These are phyloP conservation scores for Oldenlandia corymbosa DNA, from an alignment of 257 asterid species.

Conservation along the genomic window DNA sequence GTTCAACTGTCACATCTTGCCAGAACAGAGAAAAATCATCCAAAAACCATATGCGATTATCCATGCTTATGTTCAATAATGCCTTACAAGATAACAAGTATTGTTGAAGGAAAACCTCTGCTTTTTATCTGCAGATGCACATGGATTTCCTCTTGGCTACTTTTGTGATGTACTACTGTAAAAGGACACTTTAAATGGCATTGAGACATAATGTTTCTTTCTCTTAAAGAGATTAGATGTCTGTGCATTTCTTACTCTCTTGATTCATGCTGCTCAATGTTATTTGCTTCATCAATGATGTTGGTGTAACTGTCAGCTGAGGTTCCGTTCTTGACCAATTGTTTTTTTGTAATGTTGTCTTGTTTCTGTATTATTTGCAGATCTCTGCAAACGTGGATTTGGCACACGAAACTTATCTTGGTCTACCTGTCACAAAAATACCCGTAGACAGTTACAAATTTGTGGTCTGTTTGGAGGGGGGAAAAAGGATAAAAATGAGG, in stretches of 20 bases:
- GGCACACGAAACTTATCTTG: slow-evolving; percentile 20
- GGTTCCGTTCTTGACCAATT: neutral
- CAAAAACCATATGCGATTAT: neutral
- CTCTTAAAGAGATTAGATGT: neutral
- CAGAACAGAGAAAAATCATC: neutral
- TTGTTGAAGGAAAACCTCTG: neutral
- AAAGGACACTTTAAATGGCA: neutral
- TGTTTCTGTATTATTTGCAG: slow-evolving; percentile 18
- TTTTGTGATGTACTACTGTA: neutral
- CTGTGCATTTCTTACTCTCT: neutral
- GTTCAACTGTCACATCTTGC: neutral
- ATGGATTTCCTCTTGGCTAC: neutral
- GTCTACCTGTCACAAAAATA: slow-evolving; percentile 15
- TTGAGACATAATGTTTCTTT: neutral
- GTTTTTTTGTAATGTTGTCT: neutral
- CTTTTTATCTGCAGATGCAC: neutral
- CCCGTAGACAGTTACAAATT: slow-evolving; percentile 42
- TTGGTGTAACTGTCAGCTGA: neutral
- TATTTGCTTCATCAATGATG: neutral
- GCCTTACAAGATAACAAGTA: neutral
- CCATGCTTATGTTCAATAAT: neutral
- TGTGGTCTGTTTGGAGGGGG: slow-evolving; percentile 81
- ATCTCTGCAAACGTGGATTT: slow-evolving; percentile 11
- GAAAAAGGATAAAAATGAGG: slow-evolving; percentile 53
- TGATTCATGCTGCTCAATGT: neutral